Conservation (phyloP, 495 filamentous ascomycete genomes). For the Aspergillus ellipticus region DNA sequence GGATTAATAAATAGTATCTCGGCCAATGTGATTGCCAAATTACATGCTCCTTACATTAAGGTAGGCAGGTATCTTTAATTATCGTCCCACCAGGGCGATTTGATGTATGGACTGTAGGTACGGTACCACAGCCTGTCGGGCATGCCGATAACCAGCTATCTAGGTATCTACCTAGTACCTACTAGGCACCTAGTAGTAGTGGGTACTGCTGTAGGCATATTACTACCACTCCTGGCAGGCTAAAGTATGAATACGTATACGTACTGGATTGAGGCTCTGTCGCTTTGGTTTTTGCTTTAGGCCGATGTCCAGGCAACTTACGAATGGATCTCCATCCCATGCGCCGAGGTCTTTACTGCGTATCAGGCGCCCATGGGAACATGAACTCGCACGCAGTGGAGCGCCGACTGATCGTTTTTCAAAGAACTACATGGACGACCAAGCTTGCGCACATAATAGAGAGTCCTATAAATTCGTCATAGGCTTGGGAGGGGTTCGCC, state of each 20-base stretch:
- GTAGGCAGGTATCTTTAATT: not conserved
- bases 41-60: too few species aligned
- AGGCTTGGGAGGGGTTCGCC: too few species aligned
- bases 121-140: not conserved
- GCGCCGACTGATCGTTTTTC: not conserved
- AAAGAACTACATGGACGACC: not conserved
- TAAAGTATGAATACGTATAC: too few species aligned
- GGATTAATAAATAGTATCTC: too few species aligned
- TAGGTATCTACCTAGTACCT: too few species aligned
- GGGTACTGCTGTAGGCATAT: too few species aligned
- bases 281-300: not conserved
- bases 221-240: too few species aligned
- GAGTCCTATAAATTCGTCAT: too few species aligned
- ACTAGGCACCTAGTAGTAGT: not conserved
- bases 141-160: not conserved
- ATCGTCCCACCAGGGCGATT: not conserved
- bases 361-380: not conserved
- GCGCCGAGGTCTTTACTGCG: not conserved
- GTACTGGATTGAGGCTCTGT: not conserved
- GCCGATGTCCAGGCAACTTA: not conserved
- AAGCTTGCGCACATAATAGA: not conserved
- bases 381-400: not conserved
- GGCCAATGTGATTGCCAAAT: too few species aligned
- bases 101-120: not conserved
- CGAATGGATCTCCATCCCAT: not conserved